Evolutionary conservation across 441 rosid species (phyloP), one percentile per base, ranked within the genome.

Genomic region (Cnidoscolus chayamansa): DNA sequence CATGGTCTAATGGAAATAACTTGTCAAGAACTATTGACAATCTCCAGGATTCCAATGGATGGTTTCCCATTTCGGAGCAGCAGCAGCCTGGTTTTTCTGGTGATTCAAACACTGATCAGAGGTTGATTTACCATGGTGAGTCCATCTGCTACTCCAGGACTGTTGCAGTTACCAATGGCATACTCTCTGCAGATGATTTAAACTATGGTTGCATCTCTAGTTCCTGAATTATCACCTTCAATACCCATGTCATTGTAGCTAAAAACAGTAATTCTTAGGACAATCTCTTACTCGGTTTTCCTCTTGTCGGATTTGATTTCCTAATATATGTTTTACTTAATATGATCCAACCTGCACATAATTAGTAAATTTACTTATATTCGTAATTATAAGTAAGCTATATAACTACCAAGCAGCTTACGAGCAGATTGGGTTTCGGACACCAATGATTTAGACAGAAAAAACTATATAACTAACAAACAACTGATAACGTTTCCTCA

Each of bases 31-130:
- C 54, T 20, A 55, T 82, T 70, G 12, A 55, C 54, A 89, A 84
- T 51, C 66, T 56, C 37, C 92, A 89, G 83, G 77, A 66, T 40
- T 87, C 89, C 1, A 72, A 65, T 0, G 98, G 98, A 19, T 83
- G 96, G 93, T 87, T 92, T 85, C 74, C 83, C 80, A 85, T 87
- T 65, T 77, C 75, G 81, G 98, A 83, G 76, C 92, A 85, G 40
- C 40, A 35, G 70, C 51, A 79, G 50, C 66, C 31, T 47, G 86
- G 85, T 72, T 79, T 90, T 54, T 72, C 87, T 0, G 93, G 98
- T 19, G 79, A 68, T 51, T 85, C 84, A 1, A 76, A 5, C 16
- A 88, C 92, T 5, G 72, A 50, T 73, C 93, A 90, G 81, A 85
- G 73, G 51, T 78, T 83, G 49, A 79, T 59, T 58, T 84, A 69